These are phyloP conservation scores for Macroventuria anomochaeta DNA, from an alignment of 2,329 filamentous ascomycete genomes.

Conservation along the genomic window DNA sequence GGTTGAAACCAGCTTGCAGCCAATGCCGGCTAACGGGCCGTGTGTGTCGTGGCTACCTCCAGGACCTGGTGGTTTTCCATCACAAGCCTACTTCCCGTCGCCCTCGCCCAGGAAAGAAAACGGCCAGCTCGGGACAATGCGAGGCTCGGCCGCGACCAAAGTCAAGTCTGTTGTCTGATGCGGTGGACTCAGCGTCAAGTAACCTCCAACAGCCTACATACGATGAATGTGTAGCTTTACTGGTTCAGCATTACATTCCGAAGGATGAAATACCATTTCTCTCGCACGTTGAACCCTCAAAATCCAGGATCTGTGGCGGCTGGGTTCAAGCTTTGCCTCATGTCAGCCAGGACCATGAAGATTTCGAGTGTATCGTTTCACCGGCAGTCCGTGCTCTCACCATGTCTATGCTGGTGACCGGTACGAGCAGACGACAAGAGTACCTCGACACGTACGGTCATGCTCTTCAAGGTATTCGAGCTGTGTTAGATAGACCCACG, in stretches of 20 bases:
- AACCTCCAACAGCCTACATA: not conserved
- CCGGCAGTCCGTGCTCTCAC: conserved; percentile 10
- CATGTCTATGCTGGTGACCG: conserved; percentile 3
- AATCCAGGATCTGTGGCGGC: conserved; percentile 11
- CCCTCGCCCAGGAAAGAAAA: not conserved
- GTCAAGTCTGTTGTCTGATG: not conserved
- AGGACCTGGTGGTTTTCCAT: conserved; percentile 5
- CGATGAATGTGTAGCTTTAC: conserved; percentile 5
- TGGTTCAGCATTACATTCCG: conserved; percentile 9
- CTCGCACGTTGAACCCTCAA: conserved; percentile 3
- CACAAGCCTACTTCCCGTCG: not conserved
- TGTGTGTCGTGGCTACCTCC: conserved; percentile 2
- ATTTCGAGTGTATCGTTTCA: not conserved
- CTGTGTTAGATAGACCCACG: not conserved
- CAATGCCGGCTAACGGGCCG: conserved; percentile 5
- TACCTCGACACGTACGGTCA: conserved; percentile 7
- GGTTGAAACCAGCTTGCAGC: not conserved
- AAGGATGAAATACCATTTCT: conserved; percentile 9
- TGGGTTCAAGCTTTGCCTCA: conserved; percentile 12
- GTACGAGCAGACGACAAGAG: not conserved
- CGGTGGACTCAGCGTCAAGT: too few relatives aligned
- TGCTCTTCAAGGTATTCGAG: conserved; percentile 7
- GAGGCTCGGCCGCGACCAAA: not conserved
- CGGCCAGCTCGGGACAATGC: not conserved
- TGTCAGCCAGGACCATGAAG: conserved; percentile 1